Percentiles rank a stretch among this genome's conserved stretches.
Evolutionary conservation across 306 rosid species (phyloP).

Genomic region (Ormosia semicastrata): DNA sequence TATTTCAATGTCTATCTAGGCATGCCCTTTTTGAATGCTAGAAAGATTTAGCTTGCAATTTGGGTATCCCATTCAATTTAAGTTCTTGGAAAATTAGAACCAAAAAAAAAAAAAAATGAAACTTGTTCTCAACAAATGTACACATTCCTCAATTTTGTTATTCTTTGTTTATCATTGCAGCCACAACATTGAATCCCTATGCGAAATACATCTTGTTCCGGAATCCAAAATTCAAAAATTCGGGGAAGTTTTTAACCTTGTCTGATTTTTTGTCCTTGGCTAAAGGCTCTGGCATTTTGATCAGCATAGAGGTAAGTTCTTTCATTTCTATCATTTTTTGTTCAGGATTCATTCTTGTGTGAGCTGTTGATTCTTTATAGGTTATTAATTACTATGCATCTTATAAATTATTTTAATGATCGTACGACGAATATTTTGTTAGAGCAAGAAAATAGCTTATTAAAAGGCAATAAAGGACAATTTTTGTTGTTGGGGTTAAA

Average conservation of each 20-base stretch:
- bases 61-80: not conserved
- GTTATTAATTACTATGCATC: not conserved
- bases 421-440: not conserved
- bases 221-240: conserved; percentile 52
- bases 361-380: not conserved
- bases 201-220: conserved; percentile 37
- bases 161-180: conserved; percentile 43
- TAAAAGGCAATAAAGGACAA: not conserved
- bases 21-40: not conserved
- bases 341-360: not conserved
- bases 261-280: conserved; percentile 67
- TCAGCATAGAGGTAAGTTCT: conserved; percentile 72
- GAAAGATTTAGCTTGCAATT: not conserved
- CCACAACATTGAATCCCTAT: conserved; percentile 57
- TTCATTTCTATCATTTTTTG: not conserved
- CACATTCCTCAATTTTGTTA: not conserved
- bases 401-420: not conserved
- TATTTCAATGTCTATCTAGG: not conserved
- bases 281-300: conserved; percentile 59
- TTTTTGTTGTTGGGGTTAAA: not conserved
- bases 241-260: conserved; percentile 56
- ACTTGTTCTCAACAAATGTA: not conserved
- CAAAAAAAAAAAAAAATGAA: no score
- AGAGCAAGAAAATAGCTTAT: not conserved
- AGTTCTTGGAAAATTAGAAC: not conserved